These are phyloP conservation scores for Neltuma alba DNA, from an alignment of 306 rosid species.

Conservation along the genomic window DNA sequence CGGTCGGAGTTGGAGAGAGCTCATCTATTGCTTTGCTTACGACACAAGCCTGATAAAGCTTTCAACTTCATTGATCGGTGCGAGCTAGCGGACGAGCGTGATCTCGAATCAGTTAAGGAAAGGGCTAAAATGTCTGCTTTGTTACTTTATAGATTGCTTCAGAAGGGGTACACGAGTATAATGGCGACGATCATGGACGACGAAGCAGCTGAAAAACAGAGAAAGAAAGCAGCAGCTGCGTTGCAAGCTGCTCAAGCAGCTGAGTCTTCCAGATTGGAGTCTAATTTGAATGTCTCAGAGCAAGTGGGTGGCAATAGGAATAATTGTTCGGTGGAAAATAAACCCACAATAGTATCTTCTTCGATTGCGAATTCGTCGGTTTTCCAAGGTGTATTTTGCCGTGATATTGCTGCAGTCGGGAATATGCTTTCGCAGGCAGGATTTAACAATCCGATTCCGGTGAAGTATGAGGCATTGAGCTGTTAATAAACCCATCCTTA, in stretches of 20 bases:
- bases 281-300: slow-evolving; percentile 35
- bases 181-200: slow-evolving; percentile 66
- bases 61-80: slow-evolving; percentile 73
- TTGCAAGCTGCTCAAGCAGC: slow-evolving; percentile 53
- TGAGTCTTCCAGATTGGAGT: slow-evolving; percentile 34
- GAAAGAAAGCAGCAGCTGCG: slow-evolving; percentile 63
- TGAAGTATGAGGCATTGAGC: slow-evolving; percentile 91
- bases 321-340: slow-evolving; percentile 33
- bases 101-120: slow-evolving; percentile 74
- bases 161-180: slow-evolving; percentile 76
- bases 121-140: slow-evolving; percentile 77
- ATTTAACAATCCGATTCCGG: slow-evolving; percentile 73
- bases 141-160: slow-evolving; percentile 81
- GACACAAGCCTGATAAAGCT: slow-evolving; percentile 91
- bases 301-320: slow-evolving; percentile 7
- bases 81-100: slow-evolving; percentile 73
- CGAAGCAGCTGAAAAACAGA: slow-evolving; percentile 76
- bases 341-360: slow-evolving; percentile 32
- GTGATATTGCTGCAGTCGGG: slow-evolving; percentile 85
- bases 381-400: slow-evolving; percentile 90
- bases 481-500: slow-evolving; percentile 35
- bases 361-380: slow-evolving; percentile 43
- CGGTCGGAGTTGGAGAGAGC: slow-evolving; percentile 90
- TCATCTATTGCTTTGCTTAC: slow-evolving; percentile 61
- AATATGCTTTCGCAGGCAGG: slow-evolving; percentile 77